Base-by-base conservation (phyloP, 225 moss, liverwort and hornwort species). In the Sphagnum tenellum region DNA sequence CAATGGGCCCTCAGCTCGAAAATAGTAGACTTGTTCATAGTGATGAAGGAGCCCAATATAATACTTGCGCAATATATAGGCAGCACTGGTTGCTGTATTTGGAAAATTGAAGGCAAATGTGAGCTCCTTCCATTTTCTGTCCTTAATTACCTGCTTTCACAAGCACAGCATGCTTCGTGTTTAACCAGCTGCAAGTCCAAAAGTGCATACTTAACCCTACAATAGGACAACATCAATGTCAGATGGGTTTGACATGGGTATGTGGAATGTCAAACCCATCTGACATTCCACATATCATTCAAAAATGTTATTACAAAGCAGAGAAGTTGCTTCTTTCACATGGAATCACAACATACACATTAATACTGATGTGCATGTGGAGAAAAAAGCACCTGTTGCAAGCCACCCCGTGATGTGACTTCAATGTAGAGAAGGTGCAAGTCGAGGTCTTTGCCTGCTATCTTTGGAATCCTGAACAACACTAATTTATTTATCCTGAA, bases 71-170 rank as follows among this genome's bases (percentile, higher is more conserved):
- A 95, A 71, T 67, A 91, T 86, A 62, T 91, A 95, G 12, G 94
- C 88, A 63, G 86, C 91, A 71, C 94, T 95, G 7, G 94, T 95
- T 52, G 89, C 72, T 3, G 84, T 64, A 0, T 78, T 73, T 46
- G 94, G 94, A 47, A 89, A 88, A 66, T 80, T 72, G 47, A 95
- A 87, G 56, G 80, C 70, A 63, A 74, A 70, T 7, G 91, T 91
- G 49, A 91, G 83, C 68, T 89, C 91, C 68, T 85, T 89, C 94
- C 91, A 91, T 56, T 91, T 95, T 56, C 91, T 84, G 74, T 89
- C 86, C 73, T 82, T 89, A 69, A 88, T 88, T 48, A 95, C 94
- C 91, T 95, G 75, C 46, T 67, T 7, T 54, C 6, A 12, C 62
- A n/a, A 72, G 52, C 6, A 52, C 6, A 5, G 9, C 7, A 9